Conservation (phyloP, 2,329 filamentous ascomycete genomes). For the Botrytis elliptica region DNA sequence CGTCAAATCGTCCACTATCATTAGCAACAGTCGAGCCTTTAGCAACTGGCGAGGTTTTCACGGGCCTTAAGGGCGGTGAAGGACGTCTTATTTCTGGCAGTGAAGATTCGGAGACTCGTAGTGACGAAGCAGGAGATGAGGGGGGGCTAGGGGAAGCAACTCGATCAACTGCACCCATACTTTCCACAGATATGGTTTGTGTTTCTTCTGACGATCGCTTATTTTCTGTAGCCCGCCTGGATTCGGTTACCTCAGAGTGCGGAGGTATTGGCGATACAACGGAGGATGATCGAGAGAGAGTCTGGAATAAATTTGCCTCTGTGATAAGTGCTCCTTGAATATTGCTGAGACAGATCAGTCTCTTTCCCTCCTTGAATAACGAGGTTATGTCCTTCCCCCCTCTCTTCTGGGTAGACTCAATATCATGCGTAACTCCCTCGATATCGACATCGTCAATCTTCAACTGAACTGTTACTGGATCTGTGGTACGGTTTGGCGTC, state of each 20-base stretch:
- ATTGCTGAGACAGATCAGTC: constrained; percentile 61
- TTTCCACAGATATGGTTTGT: constrained; percentile 42
- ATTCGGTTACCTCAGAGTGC: constrained; percentile 45
- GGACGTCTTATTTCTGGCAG: constrained; percentile 18
- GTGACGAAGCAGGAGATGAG: constrained; percentile 27
- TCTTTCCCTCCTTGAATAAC: constrained; percentile 59
- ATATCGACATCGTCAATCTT: constrained; percentile 63
- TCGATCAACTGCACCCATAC: constrained; percentile 26
- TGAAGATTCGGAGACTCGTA: constrained; percentile 26
- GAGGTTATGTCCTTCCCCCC: constrained; percentile 18
- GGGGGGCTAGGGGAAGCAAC: constrained; percentile 26
- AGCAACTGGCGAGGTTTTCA: constrained; percentile 13
- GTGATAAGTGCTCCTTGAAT: constrained; percentile 66
- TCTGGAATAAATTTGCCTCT: constrained; percentile 64
- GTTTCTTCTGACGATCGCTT: constrained; percentile 28
- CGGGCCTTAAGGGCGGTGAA: not conserved
- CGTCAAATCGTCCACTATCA: constrained; percentile 39
- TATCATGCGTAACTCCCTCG: constrained; percentile 57
- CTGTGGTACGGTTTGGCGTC: constrained; percentile 43
- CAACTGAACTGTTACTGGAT: constrained; percentile 63
- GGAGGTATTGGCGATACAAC: constrained; percentile 56
- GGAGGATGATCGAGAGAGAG: constrained; percentile 56
- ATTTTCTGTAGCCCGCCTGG: constrained; percentile 29
- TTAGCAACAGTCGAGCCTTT: constrained; percentile 31
- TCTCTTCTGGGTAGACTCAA: constrained; percentile 35